Evolutionary conservation across 352 stramenopile species (phyloP), one percentile per base, ranked within the genome.

Genomic region (Phytophthora cactorum): DNA sequence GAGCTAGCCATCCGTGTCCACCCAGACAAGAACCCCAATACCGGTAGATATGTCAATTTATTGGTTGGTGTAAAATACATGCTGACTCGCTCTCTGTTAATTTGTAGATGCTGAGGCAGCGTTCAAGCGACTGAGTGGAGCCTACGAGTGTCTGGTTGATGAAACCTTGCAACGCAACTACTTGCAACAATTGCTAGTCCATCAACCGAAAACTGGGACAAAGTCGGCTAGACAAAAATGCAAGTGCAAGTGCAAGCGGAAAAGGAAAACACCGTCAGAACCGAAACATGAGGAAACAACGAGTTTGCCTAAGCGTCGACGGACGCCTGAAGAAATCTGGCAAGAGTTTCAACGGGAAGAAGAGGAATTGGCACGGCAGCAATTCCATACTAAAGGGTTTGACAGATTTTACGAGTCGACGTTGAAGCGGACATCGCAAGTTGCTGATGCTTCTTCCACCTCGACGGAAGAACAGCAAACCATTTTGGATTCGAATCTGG

Each of bases 41-140:
- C 17, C 31, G 72, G 77, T 85, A 70, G 1, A 41, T 63, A 36
- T 53, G 5, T n/a, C 6, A 45, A 28, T 17, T 38, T 17, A 15
- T 36, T 51, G 11, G 8, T 45, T 73, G 51, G 5, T 41, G 4
- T 25, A 25, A 17, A 50, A 41, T 31, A 39, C 22, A n/a, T 38
- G 5, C 22, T 32, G 50, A 44, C 8, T 32, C 12, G 15, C 12
- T 22, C 10, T 44, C 41, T 15, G 17, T 38, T 49, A 4, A 56
- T 34, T 44, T 70, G 31, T 63, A 95, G 87, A 72, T 43, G 87
- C 87, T 0, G 87, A 89, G 34, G 79, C 84, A 10, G 85, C 85
- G 4, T 95, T 95, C 73, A 92, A 93, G 70, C 84, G 84, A 5
- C 59, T 95, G 31, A 90, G 84, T 50, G 71, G 84, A 32, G 85